Percentiles rank a stretch among this genome's conserved stretches.
Conservation (phyloP, 2,329 filamentous ascomycete species). For the Arachnomyces sp. region DNA sequence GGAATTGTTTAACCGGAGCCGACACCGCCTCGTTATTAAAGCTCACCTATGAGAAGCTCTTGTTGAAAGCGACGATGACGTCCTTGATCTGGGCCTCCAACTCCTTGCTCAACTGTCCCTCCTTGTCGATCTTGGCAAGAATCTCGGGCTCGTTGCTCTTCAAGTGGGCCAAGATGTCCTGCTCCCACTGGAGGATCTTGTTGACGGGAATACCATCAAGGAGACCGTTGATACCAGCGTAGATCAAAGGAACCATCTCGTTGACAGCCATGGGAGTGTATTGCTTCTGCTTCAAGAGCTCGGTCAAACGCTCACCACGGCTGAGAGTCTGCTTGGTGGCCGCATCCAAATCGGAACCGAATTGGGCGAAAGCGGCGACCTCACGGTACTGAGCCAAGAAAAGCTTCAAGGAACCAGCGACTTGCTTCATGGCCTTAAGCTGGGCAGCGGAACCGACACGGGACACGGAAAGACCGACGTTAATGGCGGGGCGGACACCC, state of each 20-base stretch:
- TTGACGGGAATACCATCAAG: constrained; percentile 79
- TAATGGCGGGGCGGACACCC: constrained; percentile 99
- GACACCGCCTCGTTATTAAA: constrained; percentile 3
- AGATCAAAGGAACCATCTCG: constrained; percentile 99
- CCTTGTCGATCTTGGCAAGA: constrained; percentile 81
- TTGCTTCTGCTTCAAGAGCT: constrained; percentile 99
- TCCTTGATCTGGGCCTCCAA: constrained; percentile 59
- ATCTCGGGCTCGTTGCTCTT: constrained; percentile 83
- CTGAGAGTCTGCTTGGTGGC: constrained; percentile 96
- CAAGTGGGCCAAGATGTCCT: constrained; percentile 87
- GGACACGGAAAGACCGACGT: constrained; percentile 99
- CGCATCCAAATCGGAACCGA: constrained; percentile 98
- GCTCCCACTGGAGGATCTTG: constrained; percentile 91
- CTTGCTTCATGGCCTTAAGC: constrained; percentile 99
- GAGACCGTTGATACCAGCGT: constrained; percentile 95
- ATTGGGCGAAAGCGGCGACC: constrained; percentile 98
- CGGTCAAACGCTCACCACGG: constrained; percentile 97
- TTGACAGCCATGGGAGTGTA: constrained; percentile 97
- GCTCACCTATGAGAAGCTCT: constrained; percentile 63
- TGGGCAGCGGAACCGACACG: constrained; percentile 99
- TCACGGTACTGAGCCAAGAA: constrained; percentile 99
- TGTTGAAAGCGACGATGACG: constrained; percentile 71
- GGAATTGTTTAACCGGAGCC: constrained; percentile 1
- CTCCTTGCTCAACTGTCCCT: constrained; percentile 93
- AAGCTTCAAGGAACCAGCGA: constrained; percentile 98